These are phyloP conservation scores for Colletotrichum sp. DNA, from an alignment of 2,329 filamentous ascomycete species.

Conservation along the genomic window DNA sequence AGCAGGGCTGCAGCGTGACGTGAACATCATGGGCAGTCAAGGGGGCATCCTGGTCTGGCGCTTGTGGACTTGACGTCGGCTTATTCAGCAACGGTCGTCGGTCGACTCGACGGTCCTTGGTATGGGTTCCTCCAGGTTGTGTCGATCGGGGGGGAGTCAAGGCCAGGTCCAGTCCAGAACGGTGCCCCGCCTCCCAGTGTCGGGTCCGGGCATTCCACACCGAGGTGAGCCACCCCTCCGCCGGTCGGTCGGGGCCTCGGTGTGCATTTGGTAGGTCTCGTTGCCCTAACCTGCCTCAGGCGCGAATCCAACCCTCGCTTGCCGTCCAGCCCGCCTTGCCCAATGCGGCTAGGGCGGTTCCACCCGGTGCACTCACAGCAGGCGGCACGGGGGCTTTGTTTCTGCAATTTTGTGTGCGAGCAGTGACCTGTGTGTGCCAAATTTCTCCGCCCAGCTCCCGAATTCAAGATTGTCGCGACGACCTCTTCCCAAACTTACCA, in stretches of 20 bases:
- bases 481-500: conserved; percentile 20
- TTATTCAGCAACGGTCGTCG: neutral
- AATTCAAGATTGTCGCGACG: conserved; percentile 24
- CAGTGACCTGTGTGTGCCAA: conserved; percentile 15
- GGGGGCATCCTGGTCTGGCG: neutral
- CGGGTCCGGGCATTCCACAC: neutral
- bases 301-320: conserved; percentile 38
- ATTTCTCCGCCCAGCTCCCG: conserved; percentile 24
- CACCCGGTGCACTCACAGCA: neutral
- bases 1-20: conserved; percentile 21
- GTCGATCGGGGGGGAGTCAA: neutral
- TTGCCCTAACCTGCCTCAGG: conserved; percentile 42
- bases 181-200: neutral
- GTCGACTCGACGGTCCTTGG: neutral
- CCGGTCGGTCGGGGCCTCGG: neutral
- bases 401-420: conserved; percentile 26
- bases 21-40: neutral
- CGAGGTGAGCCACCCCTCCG: neutral
- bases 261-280: conserved; percentile 39
- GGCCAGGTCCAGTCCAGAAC: neutral
- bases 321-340: conserved; percentile 33
- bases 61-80: neutral
- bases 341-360: conserved; percentile 34
- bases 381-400: neutral
- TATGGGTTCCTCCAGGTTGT: neutral